Conservation (phyloP, 208 protist species). For the Eutreptiella sp. region DNA sequence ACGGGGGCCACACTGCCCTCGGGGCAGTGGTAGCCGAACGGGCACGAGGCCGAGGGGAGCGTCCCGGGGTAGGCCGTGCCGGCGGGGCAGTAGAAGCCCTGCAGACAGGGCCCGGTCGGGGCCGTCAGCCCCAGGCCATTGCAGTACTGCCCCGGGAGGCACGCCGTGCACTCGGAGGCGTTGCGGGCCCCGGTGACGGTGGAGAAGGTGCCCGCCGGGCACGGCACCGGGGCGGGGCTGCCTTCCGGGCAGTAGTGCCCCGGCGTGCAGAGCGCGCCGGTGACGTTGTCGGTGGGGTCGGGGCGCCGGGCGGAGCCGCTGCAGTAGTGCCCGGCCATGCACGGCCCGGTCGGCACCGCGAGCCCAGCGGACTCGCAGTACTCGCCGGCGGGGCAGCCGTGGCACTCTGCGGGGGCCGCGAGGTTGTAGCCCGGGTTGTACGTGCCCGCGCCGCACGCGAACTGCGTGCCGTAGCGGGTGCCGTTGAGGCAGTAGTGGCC, state of each 20-base stretch:
- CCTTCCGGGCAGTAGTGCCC: conserved; percentile 30
- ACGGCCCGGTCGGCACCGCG: conserved; percentile 6
- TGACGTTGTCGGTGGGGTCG: conserved; percentile 16
- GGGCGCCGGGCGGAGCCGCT: neutral
- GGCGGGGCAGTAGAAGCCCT: conserved; percentile 10
- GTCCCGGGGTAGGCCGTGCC: conserved; percentile 5
- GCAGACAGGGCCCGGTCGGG: neutral
- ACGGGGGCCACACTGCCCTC: conserved; percentile 3
- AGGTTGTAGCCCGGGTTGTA: conserved; percentile 19
- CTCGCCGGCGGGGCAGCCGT: conserved; percentile 33
- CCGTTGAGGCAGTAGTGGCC: conserved; percentile 35
- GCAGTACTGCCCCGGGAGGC: neutral
- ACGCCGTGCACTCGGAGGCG: conserved; percentile 19
- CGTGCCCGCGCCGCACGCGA: conserved; percentile 25
- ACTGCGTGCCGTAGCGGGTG: conserved; percentile 7
- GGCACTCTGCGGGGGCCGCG: neutral
- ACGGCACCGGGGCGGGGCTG: conserved; percentile 28
- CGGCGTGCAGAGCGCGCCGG: conserved; percentile 19
- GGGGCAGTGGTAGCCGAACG: conserved; percentile 37
- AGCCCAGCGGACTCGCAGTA: conserved; percentile 38
- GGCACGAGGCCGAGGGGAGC: conserved; percentile 25
- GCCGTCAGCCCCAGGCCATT: conserved; percentile 1
- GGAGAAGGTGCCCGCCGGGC: conserved; percentile 31
- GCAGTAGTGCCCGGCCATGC: conserved; percentile 37
- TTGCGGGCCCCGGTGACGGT: neutral